These are phyloP conservation scores for Pelargonium citronellum DNA, from an alignment of 441 rosid genomes.

Conservation along the genomic window DNA sequence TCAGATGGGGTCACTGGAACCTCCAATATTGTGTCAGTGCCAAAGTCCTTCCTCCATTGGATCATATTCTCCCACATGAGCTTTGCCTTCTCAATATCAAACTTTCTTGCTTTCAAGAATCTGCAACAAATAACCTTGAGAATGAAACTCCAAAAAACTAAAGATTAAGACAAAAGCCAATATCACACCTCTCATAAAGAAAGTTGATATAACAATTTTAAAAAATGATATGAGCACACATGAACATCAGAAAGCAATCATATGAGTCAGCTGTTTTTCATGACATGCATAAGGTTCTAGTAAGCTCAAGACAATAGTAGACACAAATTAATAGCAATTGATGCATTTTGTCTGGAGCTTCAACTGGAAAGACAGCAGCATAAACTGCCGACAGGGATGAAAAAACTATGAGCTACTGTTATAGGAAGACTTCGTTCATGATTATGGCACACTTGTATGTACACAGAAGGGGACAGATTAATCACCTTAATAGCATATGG, in stretches of 20 bases:
- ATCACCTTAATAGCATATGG: constrained; percentile 84
- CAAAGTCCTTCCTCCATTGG: constrained; percentile 95
- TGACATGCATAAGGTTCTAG: not conserved
- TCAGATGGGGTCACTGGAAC: constrained; percentile 25
- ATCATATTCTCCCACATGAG: constrained; percentile 99
- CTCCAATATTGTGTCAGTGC: constrained; percentile 75
- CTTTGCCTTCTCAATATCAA: constrained; percentile 90
- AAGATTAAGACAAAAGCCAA: not conserved
- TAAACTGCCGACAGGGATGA: not conserved
- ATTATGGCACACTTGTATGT: not conserved
- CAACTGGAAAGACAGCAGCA: not conserved
- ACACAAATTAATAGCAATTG: not conserved
- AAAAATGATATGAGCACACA: not conserved
- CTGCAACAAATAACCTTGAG: constrained; percentile 28
- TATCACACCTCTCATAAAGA: not conserved
- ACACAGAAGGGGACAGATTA: not conserved
- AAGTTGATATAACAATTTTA: not conserved
- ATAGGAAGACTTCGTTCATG: no score
- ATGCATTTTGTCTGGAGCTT: not conserved
- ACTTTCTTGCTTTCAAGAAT: constrained; percentile 93
- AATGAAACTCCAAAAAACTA: not conserved
- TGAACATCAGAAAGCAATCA: not conserved
- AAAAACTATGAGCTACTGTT: no score
- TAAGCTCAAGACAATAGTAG: not conserved
- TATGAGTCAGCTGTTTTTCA: not conserved